Evolutionary conservation across 257 asterid species (phyloP), one percentile per base, ranked within the genome.

Genomic region (Rhazya stricta): DNA sequence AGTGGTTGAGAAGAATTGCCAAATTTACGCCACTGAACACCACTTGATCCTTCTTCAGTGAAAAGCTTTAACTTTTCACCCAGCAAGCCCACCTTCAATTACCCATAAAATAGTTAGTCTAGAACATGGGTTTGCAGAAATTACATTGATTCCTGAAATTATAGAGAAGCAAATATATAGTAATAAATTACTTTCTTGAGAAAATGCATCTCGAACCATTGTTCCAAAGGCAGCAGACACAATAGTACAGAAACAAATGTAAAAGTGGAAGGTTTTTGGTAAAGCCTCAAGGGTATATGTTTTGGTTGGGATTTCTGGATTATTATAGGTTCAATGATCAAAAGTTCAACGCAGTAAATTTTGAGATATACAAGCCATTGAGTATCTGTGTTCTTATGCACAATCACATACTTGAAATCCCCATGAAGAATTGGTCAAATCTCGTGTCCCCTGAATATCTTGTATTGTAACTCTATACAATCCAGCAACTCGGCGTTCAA

Each of bases 401-500:
- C 29, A 23, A 75, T 60, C 19, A 53, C 69, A 61, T 79, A 91
- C 97, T 95, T 88, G 93, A 84, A 89, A 88, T 75, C 96, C 93
- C 93, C 91, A 94, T 25, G 86, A 75, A 77, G 77, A 50, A 72
- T 66, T 70, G 56, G 91, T 80, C 62, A 91, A 76, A 65, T 81
- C 65, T 48, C 65, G 74, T 48, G 39, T 34, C 37, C 43, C 77
- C 18, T 78, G 56, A 63, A 71, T 73, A 71, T 83, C 80, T 77
- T 81, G 85, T 65, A 89, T 80, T 71, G 77, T 81, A 69, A 84
- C 95, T 15, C 27, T 74, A 69, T 71, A 36, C 75, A 87, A 51
- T 71, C 98, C 98, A 23, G 84, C 82, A 34, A 83, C 80, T 74
- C 87, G 81, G 25, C 72, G 88, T 89, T 91, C 97, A 85, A 91